Evolutionary conservation across 1,139 yeast species (phyloP), one percentile per base, ranked within the genome.

Genomic region (Sugiyamaella castrensis): DNA sequence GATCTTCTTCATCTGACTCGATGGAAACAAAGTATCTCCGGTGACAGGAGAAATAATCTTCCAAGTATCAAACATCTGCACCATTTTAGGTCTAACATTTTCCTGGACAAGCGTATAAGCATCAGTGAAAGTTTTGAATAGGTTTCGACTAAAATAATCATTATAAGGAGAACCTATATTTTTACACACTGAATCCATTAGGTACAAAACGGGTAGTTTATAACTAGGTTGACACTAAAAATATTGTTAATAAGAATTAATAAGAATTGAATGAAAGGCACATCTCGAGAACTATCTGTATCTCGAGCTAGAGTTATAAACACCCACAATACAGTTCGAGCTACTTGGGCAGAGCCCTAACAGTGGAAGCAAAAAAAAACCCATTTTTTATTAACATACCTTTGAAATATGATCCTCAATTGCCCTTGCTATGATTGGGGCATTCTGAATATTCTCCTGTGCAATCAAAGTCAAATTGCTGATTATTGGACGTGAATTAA

Each of bases 151-250:
- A 63, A 91, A 81, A 52, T 85, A 69, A 9, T 81, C 74, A 32
- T 89, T 87, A 65, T 91, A 92, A 1, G 98, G 97, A 53, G 82
- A 78, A 6, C 97, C 97, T 19, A 88, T 84, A 59, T 84, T 87
- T 68, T 92, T 92, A 68, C 95, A 86, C 41, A 92, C 85, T n/a
- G 97, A 89, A 66, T 92, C 98, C 50, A 92, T 70, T 43, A 91
- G 75, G 64, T 91, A 92, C 57, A 92, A 74, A 3, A 94, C 82
- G 60, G 80, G 92, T 48, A 92, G 74, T 68, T 92, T 92, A 58
- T 87, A 91, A 16, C 79, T 78, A 1, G 98, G 98, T 4, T 87
- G 76, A 55, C 83, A 78, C 65, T 65, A 40, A 38, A 29, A 12
- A 3, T 32, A 28, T 30, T 32, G 43, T 45, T 47, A 36, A 37